Base-by-base conservation (phyloP, 139 green algal species). In the Chlamydomonas schloesseri region DNA sequence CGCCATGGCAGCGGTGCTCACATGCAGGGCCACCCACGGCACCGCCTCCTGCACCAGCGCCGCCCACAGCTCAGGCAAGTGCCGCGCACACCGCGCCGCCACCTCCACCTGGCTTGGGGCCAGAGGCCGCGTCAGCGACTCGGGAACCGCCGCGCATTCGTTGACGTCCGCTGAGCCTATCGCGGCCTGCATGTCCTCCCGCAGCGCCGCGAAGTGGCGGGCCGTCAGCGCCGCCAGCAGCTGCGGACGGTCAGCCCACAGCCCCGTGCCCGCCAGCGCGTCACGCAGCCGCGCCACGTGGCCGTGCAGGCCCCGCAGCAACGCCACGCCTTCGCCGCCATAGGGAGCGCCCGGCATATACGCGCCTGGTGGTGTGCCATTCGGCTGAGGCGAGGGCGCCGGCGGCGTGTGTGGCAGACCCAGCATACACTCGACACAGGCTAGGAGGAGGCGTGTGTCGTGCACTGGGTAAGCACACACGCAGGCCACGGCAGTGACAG, bases 21-120 rank as follows among this genome's bases (percentile, higher is more conserved):
- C 42, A 0, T 29, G 29, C 64, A 74, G 74, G 4, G 78, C 78
- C 62, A 84, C 37, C 78, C 78, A 84, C 21, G 78, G 64, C 62
- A 84, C 46, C 58, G 78, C 78, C 78, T 84, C 78, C 2, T 21
- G 15, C 28, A 67, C 55, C 33, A 84, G 31, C 17, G 78, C 78
- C 78, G 74, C 78, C 78, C 78, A 84, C 42, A 84, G 64, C 78
- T 84, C 78, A 20, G 78, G 78, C 62, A 84, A n/a, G 78, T 84
- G 78, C 42, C 46, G 46, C 46, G 64, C 78, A 6, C 42, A 84
- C n/a, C 42, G 62, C 64, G 0, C 29, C 29, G 42, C 67, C 78
- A 67, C 65, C 3, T 29, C 3, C 42, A 13, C 46, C 20, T 2
- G 78, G 64, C 64, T 84, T 67, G 47, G 64, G 74, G 47, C 36